These are phyloP conservation scores for Zarea fungicola DNA, from an alignment of 2,329 filamentous ascomycete species.

Conservation along the genomic window DNA sequence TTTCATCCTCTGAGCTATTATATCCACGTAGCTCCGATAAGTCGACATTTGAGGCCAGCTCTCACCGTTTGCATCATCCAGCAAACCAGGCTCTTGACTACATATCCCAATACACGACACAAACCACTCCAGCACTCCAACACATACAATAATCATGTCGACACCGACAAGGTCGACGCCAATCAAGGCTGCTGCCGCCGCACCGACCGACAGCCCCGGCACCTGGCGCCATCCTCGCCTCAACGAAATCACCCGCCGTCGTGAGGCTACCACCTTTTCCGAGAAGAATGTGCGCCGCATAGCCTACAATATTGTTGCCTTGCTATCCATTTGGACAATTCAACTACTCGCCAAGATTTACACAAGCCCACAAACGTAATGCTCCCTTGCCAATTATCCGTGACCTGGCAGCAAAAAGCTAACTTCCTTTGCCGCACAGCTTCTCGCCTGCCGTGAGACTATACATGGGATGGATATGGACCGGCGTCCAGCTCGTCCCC, in stretches of 20 bases:
- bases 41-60: no score
- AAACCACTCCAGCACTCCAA: conserved; percentile 4
- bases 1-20: no score
- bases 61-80: no score
- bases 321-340: conserved; percentile 33
- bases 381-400: conserved; percentile 4
- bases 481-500: conserved; percentile 50
- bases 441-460: conserved; percentile 26
- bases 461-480: conserved; percentile 41
- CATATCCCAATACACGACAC: background rate
- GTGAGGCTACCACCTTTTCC: conserved; percentile 72
- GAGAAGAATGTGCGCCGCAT: conserved; percentile 70
- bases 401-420: background rate
- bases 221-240: conserved; percentile 89
- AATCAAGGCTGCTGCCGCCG: conserved; percentile 34
- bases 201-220: conserved; percentile 56
- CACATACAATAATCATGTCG: conserved; percentile 22
- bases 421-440: conserved; percentile 20
- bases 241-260: conserved; percentile 77
- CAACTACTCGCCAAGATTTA: conserved; percentile 31
- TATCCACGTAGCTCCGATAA: no score
- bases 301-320: conserved; percentile 57
- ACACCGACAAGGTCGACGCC: conserved; percentile 32
- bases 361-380: conserved; percentile 36
- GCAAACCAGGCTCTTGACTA: conserved; percentile 15